Base-by-base conservation (phyloP, 148 eudicot species). In the Cornus controversa region DNA sequence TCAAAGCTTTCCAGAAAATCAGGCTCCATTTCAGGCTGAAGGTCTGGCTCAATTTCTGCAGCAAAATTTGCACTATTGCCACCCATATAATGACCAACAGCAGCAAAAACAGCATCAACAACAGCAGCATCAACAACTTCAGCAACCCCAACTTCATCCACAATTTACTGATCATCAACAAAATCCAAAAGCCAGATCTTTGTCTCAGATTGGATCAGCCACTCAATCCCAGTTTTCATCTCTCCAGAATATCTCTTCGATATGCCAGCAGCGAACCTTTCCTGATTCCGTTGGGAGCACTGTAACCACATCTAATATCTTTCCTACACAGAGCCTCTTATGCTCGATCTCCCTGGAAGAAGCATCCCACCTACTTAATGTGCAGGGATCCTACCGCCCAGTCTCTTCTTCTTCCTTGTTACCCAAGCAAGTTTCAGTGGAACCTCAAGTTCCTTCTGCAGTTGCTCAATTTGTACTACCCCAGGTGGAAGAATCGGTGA, bases 301-400 rank as follows among this genome's bases (percentile, higher is more conserved):
- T 69, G 75, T 72, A n/a, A 50, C 83, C 66, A 62, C 84, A 50
- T 71, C 88, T 76, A 85, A 71, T 79, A 78, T 80, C 79, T 81
- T 89, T 81, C 83, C 89, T 1, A 86, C 90, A 82, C 91, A 88
- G 50, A 83, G 86, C 78, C 76, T 90, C 34, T 67, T 84, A 82
- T 69, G 76, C 57, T 80, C 87, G 67, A 82, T 84, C 76, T 82
- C 90, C 5, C 80, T 75, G 14, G 84, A 75, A 63, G 84, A 83
- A 57, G 82, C 78, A 54, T 80, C 84, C 34, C 84, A 78, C 18
- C 81, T 80, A 54, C 70, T 80, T 68, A 79, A 72, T 69, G 18
- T 87, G 72, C 84, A 50, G 57, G 57, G 57, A 50, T 50, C 85
- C 2, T 76, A 74, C 72, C 34, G 80, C 42, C 60, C 82, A 73